phyloP scores from a whole-genome alignment of 2,329 filamentous ascomycete genomes.

The Colletotrichum australisinense region DNA sequence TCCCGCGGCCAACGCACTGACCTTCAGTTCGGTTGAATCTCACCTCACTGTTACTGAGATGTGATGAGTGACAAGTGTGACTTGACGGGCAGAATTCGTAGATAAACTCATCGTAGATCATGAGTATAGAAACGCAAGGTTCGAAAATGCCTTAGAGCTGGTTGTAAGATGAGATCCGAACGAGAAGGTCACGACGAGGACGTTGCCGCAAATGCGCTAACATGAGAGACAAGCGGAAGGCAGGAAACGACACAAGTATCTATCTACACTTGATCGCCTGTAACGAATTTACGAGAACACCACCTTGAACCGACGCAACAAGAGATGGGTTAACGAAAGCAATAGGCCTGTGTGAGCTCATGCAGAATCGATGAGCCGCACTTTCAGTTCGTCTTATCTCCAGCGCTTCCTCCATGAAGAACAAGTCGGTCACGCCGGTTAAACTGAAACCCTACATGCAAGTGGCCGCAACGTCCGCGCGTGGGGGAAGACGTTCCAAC shows the following conservation, averaged over 20 bases:
- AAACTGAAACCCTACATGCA: background rate
- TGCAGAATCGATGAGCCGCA: background rate
- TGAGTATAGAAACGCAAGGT: background rate
- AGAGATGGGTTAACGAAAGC: background rate
- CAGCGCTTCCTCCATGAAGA: background rate
- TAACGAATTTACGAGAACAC: background rate
- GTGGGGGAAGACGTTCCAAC: background rate
- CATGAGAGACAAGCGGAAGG: background rate
- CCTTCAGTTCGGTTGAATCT: slow-evolving; percentile 16
- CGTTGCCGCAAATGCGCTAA: background rate
- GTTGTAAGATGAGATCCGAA: background rate
- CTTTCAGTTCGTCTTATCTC: background rate
- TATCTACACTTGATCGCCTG: background rate
- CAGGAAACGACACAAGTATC: background rate
- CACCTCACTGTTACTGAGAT: background rate
- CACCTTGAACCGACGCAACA: background rate
- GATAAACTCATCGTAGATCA: background rate
- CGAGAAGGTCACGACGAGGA: background rate
- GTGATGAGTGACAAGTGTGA: background rate
- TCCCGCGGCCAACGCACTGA: slow-evolving; percentile 17
- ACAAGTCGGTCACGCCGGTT: background rate
- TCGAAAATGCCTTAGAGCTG: background rate
- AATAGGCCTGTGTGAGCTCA: background rate
- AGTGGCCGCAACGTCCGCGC: background rate
- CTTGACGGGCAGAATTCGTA: background rate